Base-by-base conservation (phyloP, 495 filamentous ascomycete species). In the Filosporella fistucella region DNA sequence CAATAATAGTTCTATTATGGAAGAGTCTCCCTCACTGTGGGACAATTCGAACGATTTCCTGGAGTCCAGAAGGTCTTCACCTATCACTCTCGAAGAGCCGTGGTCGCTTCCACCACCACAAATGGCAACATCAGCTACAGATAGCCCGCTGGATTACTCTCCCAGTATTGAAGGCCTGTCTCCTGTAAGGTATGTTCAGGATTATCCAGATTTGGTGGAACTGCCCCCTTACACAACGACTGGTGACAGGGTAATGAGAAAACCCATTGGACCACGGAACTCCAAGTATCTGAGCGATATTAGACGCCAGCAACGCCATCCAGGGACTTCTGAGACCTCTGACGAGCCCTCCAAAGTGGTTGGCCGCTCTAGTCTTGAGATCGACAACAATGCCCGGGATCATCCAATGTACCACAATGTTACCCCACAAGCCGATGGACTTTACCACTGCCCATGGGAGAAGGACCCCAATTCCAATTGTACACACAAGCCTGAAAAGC, bases 391-490 rank as follows among this genome's bases (percentile, higher is more conserved):
- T 67, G 86, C 88, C 14, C 70, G 89, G 63, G 83, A 84, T 54
- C 82, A 96, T 65, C 79, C 74, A 23, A 77, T 87, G 52, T 96
- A 96, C 68, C 81, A 85, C 60, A 78, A 78, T 60, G 74, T 76
- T 34, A 78, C 77, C 35, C 74, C 74, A 24, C 58, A 80, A 33
- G 68, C 68, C 52, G 87, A 94, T 68, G 86, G 85, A 61, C 76
- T 91, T 39, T 96, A 89, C 67, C 86, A 94, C 70, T 96, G 90
- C 78, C 90, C 90, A 18, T 89, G 80, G 70, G 83, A 51, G 33
- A 42, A 45, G 17, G 48, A 51, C n/a, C 47, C 47, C 16, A 86
- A 65, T 79, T 78, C 63, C 74, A 86, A 51, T 49, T 94, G 89
- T 77, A 82, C 76, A 62, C 88, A 94, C 75, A 82, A 84, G 58